Evolutionary conservation across 306 rosid species (phyloP), one percentile per base, ranked within the genome.

Genomic region (Cicer bijugum): DNA sequence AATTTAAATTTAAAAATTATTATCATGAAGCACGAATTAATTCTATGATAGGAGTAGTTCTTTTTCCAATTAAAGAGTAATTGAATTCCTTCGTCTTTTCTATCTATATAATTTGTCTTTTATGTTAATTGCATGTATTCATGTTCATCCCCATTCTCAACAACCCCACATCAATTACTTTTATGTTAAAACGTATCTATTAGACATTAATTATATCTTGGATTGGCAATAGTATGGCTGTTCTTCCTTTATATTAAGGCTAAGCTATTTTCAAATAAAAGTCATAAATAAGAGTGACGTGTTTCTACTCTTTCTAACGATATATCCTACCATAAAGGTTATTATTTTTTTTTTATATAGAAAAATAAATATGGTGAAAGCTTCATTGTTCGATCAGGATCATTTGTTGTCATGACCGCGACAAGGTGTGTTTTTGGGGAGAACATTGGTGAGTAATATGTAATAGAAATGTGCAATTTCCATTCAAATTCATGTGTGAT

Each of bases 131-230:
- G 69, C 57, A 44, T 59, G 71, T 71, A 61, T 78, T 51, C 14
- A 71, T 28, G 4, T 28, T 28, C 33, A 28, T 28, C 33, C 33
- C 56, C 58, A 62, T 38, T 64, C 81, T 56, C 55, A 56, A 12
- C 82, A 61, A 53, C 59, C 28, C 66, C 15, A 71, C 10, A 47
- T 58, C 70, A 57, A 79, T 79, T 64, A 72, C 42, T 60, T 74
- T 20, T 70, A 28, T 61, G 84, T 81, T 71, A 48, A 69, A 69
- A 55, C 75, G 60, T 43, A 12, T 15, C 12, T 55, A 11, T 72
- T 57, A 7, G 11, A 44, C 66, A 76, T 65, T 77, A 47, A 71
- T 47, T 66, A 70, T 71, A 40, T 48, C 39, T 63, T 70, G 72
- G 35, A 58, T 42, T 48, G 50, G 15, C 47, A 28, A 28, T 28